Conservation (phyloP, 2,329 filamentous ascomycete species). For the Ascochyta rabiei region DNA sequence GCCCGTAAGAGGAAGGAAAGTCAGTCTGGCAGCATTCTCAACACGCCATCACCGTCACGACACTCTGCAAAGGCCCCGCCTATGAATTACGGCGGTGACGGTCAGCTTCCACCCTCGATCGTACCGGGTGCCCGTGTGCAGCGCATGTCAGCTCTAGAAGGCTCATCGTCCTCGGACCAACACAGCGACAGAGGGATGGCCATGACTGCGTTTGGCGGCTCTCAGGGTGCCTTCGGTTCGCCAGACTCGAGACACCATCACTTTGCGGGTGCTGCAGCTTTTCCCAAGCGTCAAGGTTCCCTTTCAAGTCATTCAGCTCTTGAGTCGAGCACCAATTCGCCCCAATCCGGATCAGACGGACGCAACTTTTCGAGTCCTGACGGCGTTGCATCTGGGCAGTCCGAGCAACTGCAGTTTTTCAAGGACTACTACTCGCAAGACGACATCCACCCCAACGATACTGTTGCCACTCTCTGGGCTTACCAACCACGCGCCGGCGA, state of each 20-base stretch:
- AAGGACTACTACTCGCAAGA: constrained; percentile 99
- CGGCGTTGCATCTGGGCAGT: constrained; percentile 84
- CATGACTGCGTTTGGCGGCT: constrained; percentile 30
- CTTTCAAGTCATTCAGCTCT: constrained; percentile 84
- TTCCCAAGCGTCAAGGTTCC: constrained; percentile 78
- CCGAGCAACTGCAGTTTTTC: constrained; percentile 94
- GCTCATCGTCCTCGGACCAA: constrained; percentile 61
- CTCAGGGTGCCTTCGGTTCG: constrained; percentile 58
- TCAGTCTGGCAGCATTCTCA: constrained; percentile 78
- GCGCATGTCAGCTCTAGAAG: constrained; percentile 92
- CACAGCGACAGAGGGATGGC: constrained; percentile 49
- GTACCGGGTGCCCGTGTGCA: constrained; percentile 88
- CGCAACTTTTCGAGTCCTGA: constrained; percentile 84
- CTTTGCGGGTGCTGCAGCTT: constrained; percentile 50
- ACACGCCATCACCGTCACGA: constrained; percentile 77
- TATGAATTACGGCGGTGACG: constrained; percentile 52
- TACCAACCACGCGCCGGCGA: constrained; percentile 94
- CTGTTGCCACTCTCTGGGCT: constrained; percentile 91
- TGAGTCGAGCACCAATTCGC: constrained; percentile 71
- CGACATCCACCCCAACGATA: constrained; percentile 89
- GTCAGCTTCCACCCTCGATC: constrained; percentile 53
- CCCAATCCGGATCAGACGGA: constrained; percentile 58
- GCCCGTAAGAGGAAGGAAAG: constrained; percentile 63
- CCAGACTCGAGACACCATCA: constrained; percentile 66
- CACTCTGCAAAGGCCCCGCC: constrained; percentile 33